These are phyloP conservation scores for Sorghum bicolor DNA, from an alignment of 176 grass and related monocot species.

Conservation along the genomic window DNA sequence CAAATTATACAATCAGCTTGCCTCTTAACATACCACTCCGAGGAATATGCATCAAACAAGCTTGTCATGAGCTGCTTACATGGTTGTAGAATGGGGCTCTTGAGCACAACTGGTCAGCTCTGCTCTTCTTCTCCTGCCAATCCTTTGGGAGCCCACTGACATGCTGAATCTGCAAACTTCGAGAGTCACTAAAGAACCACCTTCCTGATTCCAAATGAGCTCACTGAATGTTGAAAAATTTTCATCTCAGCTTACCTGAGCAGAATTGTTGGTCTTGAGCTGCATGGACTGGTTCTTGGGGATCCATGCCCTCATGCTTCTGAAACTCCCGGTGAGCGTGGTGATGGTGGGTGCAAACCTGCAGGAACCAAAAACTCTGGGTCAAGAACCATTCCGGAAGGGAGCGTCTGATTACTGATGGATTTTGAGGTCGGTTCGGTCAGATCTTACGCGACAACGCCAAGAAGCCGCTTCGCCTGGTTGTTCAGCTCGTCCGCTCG, in stretches of 20 bases:
- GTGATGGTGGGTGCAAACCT: conserved; percentile 82
- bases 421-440: not conserved
- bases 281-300: conserved; percentile 73
- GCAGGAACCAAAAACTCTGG: conserved; percentile 5
- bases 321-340: conserved; percentile 69
- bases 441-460: conserved; percentile 60
- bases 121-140: conserved; percentile 70
- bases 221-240: not conserved
- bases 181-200: not conserved
- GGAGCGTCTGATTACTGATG: not conserved
- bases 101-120: conserved; percentile 60
- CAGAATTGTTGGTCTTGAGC: conserved; percentile 51
- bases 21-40: not conserved
- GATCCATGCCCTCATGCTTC: conserved; percentile 76
- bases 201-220: not conserved
- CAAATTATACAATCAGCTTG: not conserved
- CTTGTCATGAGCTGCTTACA: conserved; percentile 31
- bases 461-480: conserved; percentile 72
- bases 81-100: conserved; percentile 80
- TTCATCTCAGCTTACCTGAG: conserved; percentile 30
- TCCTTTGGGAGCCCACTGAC: conserved; percentile 70
- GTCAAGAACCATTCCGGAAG: not conserved
- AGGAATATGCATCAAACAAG: not conserved
- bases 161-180: conserved; percentile 64
- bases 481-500: conserved; percentile 47